phyloP scores from a whole-genome alignment of 2,329 filamentous ascomycete species.

The Monosporascus sp. region DNA sequence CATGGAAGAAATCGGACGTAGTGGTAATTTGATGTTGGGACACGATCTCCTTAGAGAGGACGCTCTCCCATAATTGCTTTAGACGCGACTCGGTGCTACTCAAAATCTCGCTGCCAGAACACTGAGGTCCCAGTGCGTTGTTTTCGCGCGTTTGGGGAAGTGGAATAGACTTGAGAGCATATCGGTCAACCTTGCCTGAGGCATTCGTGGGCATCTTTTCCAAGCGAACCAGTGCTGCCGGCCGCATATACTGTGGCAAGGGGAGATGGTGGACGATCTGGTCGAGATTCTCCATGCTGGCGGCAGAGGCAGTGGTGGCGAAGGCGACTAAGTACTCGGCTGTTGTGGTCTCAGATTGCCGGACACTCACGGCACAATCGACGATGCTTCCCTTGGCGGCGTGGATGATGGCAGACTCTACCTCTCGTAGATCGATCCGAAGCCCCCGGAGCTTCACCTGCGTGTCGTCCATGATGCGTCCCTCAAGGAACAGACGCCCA shows the following conservation, averaged over 20 bases:
- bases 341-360: too few species aligned
- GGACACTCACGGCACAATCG: too few species aligned
- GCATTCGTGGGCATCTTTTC: not conserved
- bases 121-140: not conserved
- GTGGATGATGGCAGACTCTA: not conserved
- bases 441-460: not conserved
- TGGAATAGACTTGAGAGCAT: not conserved
- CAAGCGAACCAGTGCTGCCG: not conserved
- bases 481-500: not conserved
- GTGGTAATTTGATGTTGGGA: not conserved
- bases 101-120: not conserved
- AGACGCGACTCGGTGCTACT: not conserved
- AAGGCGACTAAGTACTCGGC: too few species aligned
- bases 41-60: not conserved
- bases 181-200: not conserved
- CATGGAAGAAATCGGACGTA: constrained; percentile 32
- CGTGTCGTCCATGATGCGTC: not conserved
- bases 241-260: not conserved
- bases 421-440: not conserved
- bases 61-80: not conserved
- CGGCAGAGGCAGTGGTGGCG: too few species aligned
- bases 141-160: not conserved
- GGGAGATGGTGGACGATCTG: not conserved
- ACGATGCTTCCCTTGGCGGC: not conserved
- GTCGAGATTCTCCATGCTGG: not conserved